These are phyloP conservation scores for Xylaria palmicola DNA, from an alignment of 495 filamentous ascomycete genomes.

Conservation along the genomic window DNA sequence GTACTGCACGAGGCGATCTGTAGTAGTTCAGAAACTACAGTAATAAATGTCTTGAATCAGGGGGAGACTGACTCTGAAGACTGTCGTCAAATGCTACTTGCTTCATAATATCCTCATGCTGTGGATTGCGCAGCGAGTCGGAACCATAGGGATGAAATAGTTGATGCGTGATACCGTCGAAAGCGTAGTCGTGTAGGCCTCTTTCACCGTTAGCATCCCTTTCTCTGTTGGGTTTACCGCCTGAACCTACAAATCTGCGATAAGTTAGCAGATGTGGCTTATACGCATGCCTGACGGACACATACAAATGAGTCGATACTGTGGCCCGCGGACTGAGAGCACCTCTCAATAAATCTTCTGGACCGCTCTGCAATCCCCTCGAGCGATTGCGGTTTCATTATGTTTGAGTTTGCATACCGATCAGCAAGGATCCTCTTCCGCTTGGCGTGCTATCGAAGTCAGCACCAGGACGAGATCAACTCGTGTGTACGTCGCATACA, in stretches of 20 bases:
- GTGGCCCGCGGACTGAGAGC: constrained; percentile 37
- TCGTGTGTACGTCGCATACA: constrained; percentile 33
- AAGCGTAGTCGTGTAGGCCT: constrained; percentile 60
- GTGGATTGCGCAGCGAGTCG: constrained; percentile 48
- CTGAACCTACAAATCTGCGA: constrained; percentile 18
- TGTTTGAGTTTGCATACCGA: constrained; percentile 65
- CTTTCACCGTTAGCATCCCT: not conserved
- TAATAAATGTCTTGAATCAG: not conserved
- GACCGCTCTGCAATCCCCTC: constrained; percentile 56
- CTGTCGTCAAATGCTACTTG: constrained; percentile 65
- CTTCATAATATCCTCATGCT: constrained; percentile 61
- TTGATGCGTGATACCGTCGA: constrained; percentile 65
- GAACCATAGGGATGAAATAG: constrained; percentile 63
- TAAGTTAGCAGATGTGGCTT: not conserved
- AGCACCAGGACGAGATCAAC: not conserved
- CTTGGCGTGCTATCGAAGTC: constrained; percentile 49
- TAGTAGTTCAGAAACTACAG: not conserved
- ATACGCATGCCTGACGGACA: not conserved
- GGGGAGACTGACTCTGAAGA: constrained; percentile 51
- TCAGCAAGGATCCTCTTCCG: constrained; percentile 61
- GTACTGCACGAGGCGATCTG: constrained; percentile 44
- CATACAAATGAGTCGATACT: constrained; percentile 60
- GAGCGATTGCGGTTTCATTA: constrained; percentile 53
- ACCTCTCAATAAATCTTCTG: constrained; percentile 49
- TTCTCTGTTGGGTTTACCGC: not conserved